Base-by-base conservation (phyloP, 495 filamentous ascomycete genomes). In the Podospora pseudocomata region DNA sequence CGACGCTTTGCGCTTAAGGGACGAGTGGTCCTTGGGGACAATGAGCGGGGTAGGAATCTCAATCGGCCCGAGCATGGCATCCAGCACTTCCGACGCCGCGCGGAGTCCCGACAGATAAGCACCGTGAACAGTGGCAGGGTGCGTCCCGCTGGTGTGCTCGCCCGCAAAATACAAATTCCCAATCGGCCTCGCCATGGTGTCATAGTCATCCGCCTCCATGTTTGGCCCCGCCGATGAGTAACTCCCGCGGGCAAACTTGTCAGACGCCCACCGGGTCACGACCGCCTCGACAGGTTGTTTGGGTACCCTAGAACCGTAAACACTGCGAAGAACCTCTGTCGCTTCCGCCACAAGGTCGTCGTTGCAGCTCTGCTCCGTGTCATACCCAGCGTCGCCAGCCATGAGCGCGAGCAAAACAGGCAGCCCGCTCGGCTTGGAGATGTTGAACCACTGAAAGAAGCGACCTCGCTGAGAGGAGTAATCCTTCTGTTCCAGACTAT, bases 371-470 rank as follows among this genome's bases (percentile, higher is more conserved):
- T 80, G 81, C 78, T 99, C 95, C 1, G 92, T 91, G 69, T 96
- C 88, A 68, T 90, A 88, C 30, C 94, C 96, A n/a, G 95, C 91
- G 73, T 98, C 91, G 20, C 95, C 95, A 56, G 94, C 93, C 96
- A 99, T 97, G 39, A 99, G 86, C 19, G 93, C 96, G 58, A 97
- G 86, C 19, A 99, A 81, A 4, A 91, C 90, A 4, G 95, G 95
- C 39, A 93, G 83, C 5, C 95, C 95, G 61, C 91, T 92, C 2
- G 92, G 96, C 67, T 92, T 91, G 67, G 92, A 88, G 67, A 92
- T 91, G 74, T 99, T 98, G 87, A 96, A 98, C 86, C 97, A 97
- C 71, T 98, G 86, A 73, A 97, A 99, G 81, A 95, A 97, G 11
- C 94, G 89, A 19, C 95, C 95, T 34, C 85, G 79, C 55, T 86